Evolutionary conservation across 2,329 filamentous ascomycete genomes (phyloP), one percentile per base, ranked within the genome.

Genomic region (Trichoderma cornu-damae): DNA sequence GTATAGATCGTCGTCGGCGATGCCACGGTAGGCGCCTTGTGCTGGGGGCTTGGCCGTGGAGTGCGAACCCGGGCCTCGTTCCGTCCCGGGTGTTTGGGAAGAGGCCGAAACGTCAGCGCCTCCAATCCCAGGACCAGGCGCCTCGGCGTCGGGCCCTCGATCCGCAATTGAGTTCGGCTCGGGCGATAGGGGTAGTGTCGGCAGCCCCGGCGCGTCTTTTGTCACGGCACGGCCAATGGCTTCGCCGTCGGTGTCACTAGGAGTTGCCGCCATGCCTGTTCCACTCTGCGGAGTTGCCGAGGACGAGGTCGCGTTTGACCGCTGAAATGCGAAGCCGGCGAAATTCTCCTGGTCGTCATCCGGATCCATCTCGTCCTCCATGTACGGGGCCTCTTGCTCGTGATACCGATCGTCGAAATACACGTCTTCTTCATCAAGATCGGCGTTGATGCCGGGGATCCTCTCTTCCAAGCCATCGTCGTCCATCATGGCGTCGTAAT

Each of bases 381-480:
- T 18, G 22, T 35, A 30, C 37, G 46, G 20, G 8, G 8, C 42
- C 24, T 68, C 62, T 34, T 70, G 64, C 22, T 63, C 63, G 28
- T 67, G 63, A 6, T 37, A 64, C 51, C 64, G 64, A 16, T 70
- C 69, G 26, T 67, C 67, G 20, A 65, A 60, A 44, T 55, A 68
- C 22, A 74, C 70, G 7, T 74, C 71, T n/a, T 73, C 73, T 11
- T 74, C 73, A 18, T 78, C 71, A 26, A 71, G 71, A 59, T 80
- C 77, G 3, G 72, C 75, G 65, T 83, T 73, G n/a, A 78, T 70
- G 3, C 80, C 81, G 0, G 85, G 85, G 26, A 88, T 87, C n/a
- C 75, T 75, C 67, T 89, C 86, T 61, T 89, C 86, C 2, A 84
- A 72, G 0, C 80, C 84, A 62, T 82, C 85, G 50, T 86, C 83